A percentile compares a stretch with the other conserved stretches of the same genome.
These are phyloP conservation scores for Ziziphus jujuba DNA, from an alignment of 306 rosid species.

Conservation along the genomic window DNA sequence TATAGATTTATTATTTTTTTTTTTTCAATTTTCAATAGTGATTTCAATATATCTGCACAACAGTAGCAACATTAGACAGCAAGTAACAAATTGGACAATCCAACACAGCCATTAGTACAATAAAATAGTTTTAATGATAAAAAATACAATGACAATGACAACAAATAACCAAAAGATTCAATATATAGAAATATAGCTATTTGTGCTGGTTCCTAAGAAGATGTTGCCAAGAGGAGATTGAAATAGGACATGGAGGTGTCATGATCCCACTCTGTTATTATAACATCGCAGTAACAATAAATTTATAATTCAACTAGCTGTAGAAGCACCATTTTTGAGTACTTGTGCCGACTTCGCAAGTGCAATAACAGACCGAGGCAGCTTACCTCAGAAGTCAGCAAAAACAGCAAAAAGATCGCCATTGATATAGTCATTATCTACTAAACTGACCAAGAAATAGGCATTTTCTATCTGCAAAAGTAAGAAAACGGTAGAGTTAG, in stretches of 20 bases:
- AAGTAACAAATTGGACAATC: no score
- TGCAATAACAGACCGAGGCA: background rate
- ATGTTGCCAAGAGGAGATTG: no score
- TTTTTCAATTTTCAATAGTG: no score
- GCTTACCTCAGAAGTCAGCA: constrained; percentile 49
- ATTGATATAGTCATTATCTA: constrained; percentile 72
- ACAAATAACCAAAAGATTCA: no score
- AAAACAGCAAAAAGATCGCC: constrained; percentile 71
- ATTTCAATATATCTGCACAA: no score
- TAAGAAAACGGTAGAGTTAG: background rate
- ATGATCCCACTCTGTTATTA: constrained; percentile 23
- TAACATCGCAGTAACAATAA: constrained; percentile 15
- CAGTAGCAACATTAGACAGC: no score
- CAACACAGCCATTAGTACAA: no score
- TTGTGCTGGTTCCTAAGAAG: no score
- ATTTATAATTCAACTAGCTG: constrained; percentile 7
- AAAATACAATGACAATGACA: no score
- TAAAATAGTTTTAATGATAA: no score
- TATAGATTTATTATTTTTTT: no score
- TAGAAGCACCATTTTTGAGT: constrained; percentile 1
- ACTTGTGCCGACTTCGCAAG: background rate
- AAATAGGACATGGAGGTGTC: constrained; percentile 3
- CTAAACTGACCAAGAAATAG: constrained; percentile 94
- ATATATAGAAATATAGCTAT: no score
- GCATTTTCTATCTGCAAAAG: constrained; percentile 65